Evolutionary conservation across 192 early-diverging fungal species (phyloP).

Genomic region (Podila epicladia): DNA sequence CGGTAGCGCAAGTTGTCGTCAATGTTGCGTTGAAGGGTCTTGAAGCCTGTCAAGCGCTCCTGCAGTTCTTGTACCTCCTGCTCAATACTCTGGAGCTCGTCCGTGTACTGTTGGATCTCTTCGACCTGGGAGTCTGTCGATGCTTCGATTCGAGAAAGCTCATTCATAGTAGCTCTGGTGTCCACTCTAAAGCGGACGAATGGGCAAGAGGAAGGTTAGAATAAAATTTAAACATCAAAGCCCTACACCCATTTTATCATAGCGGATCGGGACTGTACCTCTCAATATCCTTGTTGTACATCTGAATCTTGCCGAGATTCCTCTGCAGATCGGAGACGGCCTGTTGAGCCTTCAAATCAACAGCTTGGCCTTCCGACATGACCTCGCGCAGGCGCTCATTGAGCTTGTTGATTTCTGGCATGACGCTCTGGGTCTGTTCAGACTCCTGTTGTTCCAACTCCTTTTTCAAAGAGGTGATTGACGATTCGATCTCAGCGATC

Average conservation of each 20-base stretch:
- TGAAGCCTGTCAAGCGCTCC: constrained; percentile 39
- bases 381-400: constrained; percentile 14
- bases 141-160: constrained; percentile 35
- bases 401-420: constrained; percentile 29
- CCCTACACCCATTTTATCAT: too few relatives aligned
- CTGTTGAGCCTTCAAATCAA: constrained; percentile 27
- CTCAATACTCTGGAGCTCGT: constrained; percentile 29
- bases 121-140: constrained; percentile 16
- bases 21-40: constrained; percentile 53
- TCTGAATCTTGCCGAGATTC: constrained; percentile 38
- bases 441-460: constrained; percentile 38
- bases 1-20: constrained; percentile 58
- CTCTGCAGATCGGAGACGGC: constrained; percentile 40
- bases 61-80: constrained; percentile 48
- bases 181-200: constrained; percentile 16
- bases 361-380: constrained; percentile 5
- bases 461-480: constrained; percentile 13
- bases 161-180: constrained; percentile 8
- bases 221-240: neutral
- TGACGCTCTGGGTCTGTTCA: constrained; percentile 16
- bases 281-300: constrained; percentile 47
- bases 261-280: constrained; percentile 13
- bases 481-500: constrained; percentile 53
- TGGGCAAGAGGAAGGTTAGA: neutral
- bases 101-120: constrained; percentile 29